Conservation (phyloP, 306 rosid genomes). For the Citrullus colocynthis region DNA sequence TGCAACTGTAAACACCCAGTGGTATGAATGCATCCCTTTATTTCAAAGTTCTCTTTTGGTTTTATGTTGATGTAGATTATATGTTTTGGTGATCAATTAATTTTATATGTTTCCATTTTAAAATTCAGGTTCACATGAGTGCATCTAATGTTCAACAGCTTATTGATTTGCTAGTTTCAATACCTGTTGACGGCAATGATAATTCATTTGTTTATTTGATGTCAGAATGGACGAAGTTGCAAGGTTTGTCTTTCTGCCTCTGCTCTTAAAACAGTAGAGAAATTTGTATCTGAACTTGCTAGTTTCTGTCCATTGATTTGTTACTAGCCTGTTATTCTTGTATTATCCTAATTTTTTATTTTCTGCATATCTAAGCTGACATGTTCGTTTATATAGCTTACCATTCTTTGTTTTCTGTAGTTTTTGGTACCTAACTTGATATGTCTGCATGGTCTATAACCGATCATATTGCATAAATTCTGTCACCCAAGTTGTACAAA, state of each 20-base stretch:
- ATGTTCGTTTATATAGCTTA: background rate
- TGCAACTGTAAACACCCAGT: background rate
- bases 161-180: slow-evolving; percentile 61
- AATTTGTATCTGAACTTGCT: background rate
- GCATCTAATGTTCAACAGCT: slow-evolving; percentile 74
- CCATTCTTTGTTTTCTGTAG: background rate
- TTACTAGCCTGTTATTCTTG: background rate
- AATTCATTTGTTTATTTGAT: slow-evolving; percentile 68
- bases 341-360: background rate
- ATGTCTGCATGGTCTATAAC: background rate
- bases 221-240: slow-evolving; percentile 91
- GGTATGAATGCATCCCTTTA: background rate
- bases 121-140: slow-evolving; percentile 83
- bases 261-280: background rate
- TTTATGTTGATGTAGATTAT: background rate
- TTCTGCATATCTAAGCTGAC: background rate
- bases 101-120: slow-evolving; percentile 2
- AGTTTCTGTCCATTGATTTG: background rate
- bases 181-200: slow-evolving; percentile 63
- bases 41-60: background rate
- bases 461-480: background rate
- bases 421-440: background rate
- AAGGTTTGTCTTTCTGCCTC: slow-evolving; percentile 42
- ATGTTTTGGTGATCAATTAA: background rate
- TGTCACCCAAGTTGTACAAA: background rate